Evolutionary conservation across 768 basidiomycete genomes (phyloP).

Genomic region (Agaricus subrufescens): DNA sequence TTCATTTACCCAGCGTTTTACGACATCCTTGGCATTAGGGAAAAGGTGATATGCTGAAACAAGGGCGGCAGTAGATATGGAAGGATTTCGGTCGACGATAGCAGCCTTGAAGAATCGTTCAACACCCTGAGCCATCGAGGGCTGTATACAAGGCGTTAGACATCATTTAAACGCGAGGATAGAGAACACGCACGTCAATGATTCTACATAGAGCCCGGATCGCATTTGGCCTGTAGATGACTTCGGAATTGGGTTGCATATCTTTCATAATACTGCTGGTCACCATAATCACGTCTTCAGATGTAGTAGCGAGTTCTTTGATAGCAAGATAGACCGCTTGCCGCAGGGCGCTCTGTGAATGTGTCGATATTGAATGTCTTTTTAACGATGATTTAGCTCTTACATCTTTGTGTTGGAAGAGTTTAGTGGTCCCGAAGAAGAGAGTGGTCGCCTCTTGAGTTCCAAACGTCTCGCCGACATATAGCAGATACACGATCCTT

Average conservation of each 20-base stretch:
- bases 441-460: slow-evolving; percentile 96
- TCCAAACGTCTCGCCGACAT: slow-evolving; percentile 91
- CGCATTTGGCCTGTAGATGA: slow-evolving; percentile 96
- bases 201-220: slow-evolving; percentile 95
- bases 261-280: slow-evolving; percentile 99
- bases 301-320: slow-evolving; percentile 93
- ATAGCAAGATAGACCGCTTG: slow-evolving; percentile 99
- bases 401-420: slow-evolving; percentile 99
- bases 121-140: slow-evolving; percentile 98
- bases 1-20: slow-evolving; percentile 99
- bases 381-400: slow-evolving; percentile 29
- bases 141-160: slow-evolving; percentile 38
- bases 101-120: slow-evolving; percentile 99
- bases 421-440: slow-evolving; percentile 98
- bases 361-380: not conserved
- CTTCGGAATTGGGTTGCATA: slow-evolving; percentile 98
- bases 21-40: slow-evolving; percentile 90
- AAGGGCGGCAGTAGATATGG: slow-evolving; percentile 93
- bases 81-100: slow-evolving; percentile 93
- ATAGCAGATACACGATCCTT: slow-evolving; percentile 92
- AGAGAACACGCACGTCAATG: slow-evolving; percentile 75
- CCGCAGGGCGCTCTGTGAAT: slow-evolving; percentile 77
- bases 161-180: not conserved
- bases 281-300: slow-evolving; percentile 99
- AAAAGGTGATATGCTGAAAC: slow-evolving; percentile 97